phyloP scores from a whole-genome alignment of 1,284 basidiomycete species.

The Malassezia yamatoensis region DNA sequence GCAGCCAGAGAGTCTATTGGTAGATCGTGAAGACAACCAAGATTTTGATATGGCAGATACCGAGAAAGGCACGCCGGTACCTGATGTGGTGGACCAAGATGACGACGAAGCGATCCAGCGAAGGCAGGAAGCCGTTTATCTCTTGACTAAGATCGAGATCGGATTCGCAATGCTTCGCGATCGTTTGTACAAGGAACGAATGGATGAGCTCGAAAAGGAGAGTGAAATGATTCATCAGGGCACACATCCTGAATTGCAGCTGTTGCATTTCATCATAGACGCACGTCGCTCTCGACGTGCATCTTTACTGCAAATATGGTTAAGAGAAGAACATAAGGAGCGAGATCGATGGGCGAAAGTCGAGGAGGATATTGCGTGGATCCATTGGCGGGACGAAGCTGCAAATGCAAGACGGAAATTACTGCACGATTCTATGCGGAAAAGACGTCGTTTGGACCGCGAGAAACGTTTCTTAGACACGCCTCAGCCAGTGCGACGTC shows the following conservation, averaged over 20 bases:
- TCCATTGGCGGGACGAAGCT: conserved; percentile 58
- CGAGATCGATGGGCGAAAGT: conserved; percentile 61
- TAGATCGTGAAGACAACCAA: not conserved
- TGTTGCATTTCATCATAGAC: conserved; percentile 56
- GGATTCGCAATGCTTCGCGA: conserved; percentile 54
- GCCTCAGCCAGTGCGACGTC: conserved; percentile 54
- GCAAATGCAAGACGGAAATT: conserved; percentile 61
- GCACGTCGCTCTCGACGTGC: conserved; percentile 44
- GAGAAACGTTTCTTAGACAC: conserved; percentile 65
- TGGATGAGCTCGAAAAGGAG: conserved; percentile 54
- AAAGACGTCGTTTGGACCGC: conserved; percentile 66
- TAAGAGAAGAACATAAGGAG: conserved; percentile 60
- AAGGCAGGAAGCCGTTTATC: conserved; percentile 52
- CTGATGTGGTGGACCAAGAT: conserved; percentile 24
- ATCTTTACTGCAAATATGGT: conserved; percentile 43
- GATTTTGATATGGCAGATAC: conserved; percentile 2
- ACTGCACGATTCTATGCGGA: conserved; percentile 71
- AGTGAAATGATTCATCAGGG: conserved; percentile 55
- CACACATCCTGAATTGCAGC: conserved; percentile 68
- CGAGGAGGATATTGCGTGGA: conserved; percentile 57
- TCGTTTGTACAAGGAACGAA: conserved; percentile 54
- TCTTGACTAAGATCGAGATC: conserved; percentile 54
- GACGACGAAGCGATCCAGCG: conserved; percentile 17
- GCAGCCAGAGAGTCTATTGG: not conserved
- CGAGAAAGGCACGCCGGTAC: conserved; percentile 8